Evolutionary conservation across 176 grass and related monocot species (phyloP), one percentile per base, ranked within the genome.

Genomic region (Elymus sibiricus): DNA sequence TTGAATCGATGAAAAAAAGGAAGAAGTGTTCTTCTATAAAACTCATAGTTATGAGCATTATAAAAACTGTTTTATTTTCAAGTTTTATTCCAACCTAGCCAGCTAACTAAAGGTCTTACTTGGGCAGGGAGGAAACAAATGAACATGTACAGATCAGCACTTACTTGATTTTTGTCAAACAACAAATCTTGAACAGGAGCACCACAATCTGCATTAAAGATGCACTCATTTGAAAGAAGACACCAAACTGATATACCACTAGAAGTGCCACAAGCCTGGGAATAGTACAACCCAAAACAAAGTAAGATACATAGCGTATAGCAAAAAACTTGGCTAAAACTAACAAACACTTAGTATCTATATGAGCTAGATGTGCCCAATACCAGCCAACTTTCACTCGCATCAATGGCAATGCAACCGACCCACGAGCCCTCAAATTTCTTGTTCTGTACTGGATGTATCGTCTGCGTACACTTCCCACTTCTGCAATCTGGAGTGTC

Each of bases 361-460:
- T 56, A 49, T 35, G 3, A 88, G 15, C 17, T 78, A 49, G 73
- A 86, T 82, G 22, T 37, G 24, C 12, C 44, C 47, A 39, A 29
- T 98, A 98, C 97, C 92, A 95, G 90, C 94, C 97, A 98, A 74
- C 90, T 95, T 92, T 95, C 97, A 73, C 91, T 98, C 42, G 88
- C 51, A 86, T 98, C 96, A 72, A 94, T 90, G 40, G 91, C 89
- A 92, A 98, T 76, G 43, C 83, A 90, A 84, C 97, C 89, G 44
- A 98, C 78, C 92, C 97, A 95, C 21, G 92, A 88, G 74, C 87
- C 77, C 74, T 85, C 80, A 66, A 83, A 91, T 69, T 79, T 84
- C 35, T 82, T 85, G 35, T 88, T 94, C 76, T 94, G 87, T 70
- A 84, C 69, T 74, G 93, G 90, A 73, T n/a, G 38, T 82, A 98